A percentile compares a stretch with the other conserved stretches of the same genome.
phyloP scores from a whole-genome alignment of 768 basidiomycete species.

The Leccinum pellstonianum region DNA sequence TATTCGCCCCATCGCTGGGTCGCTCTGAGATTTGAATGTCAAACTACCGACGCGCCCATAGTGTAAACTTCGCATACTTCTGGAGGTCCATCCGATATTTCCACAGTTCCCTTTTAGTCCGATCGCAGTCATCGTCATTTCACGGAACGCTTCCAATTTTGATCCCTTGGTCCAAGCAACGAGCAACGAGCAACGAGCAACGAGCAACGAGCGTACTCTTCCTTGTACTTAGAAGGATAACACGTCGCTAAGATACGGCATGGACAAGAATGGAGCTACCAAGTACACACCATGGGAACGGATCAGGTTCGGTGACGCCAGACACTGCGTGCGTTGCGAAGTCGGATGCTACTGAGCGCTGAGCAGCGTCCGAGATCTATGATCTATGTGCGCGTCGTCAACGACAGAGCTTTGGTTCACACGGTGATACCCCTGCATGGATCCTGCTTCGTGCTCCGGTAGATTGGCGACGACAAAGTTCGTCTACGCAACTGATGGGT shows the following conservation, averaged over 20 bases:
- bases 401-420: background rate
- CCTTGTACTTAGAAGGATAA: conserved; percentile 40
- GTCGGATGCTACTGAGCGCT: conserved; percentile 27
- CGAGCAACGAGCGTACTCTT: conserved; percentile 31
- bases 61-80: conserved; percentile 20
- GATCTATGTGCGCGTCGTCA: conserved; percentile 9
- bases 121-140: conserved; percentile 28
- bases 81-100: conserved; percentile 22
- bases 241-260: conserved; percentile 32
- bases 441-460: conserved; percentile 32
- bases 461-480: conserved; percentile 36
- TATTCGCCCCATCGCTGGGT: background rate
- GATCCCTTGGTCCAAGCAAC: conserved; percentile 24
- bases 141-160: conserved; percentile 29
- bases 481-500: conserved; percentile 30
- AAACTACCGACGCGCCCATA: background rate
- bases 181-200: conserved; percentile 26
- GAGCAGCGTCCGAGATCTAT: conserved; percentile 19
- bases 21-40: background rate
- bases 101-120: conserved; percentile 22
- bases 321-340: conserved; percentile 12
- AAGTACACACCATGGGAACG: conserved; percentile 8
- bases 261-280: background rate
- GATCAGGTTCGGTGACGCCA: conserved; percentile 37
- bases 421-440: conserved; percentile 24